These are phyloP conservation scores for Chaetomium olivaceum DNA, from an alignment of 2,329 filamentous ascomycete genomes.

Conservation along the genomic window DNA sequence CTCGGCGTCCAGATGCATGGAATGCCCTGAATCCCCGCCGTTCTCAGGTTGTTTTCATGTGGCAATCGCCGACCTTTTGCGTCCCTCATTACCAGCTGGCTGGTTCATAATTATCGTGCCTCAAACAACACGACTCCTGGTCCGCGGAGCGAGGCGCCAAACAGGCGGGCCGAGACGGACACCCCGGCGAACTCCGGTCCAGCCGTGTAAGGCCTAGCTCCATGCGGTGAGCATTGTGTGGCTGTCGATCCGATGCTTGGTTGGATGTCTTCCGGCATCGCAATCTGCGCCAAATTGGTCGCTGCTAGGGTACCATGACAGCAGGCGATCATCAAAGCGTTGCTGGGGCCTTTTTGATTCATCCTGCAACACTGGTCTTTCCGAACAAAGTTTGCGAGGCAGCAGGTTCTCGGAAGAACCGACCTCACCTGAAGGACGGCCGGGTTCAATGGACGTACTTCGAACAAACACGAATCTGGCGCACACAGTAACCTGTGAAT, in stretches of 20 bases:
- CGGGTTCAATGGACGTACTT: background rate
- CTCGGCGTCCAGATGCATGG: background rate
- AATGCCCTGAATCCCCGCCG: background rate
- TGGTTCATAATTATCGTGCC: background rate
- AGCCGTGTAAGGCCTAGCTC: background rate
- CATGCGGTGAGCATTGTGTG: background rate
- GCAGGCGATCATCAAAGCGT: background rate
- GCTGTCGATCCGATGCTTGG: slow-evolving; percentile 16
- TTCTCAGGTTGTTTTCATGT: background rate
- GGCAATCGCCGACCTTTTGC: background rate
- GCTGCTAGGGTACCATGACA: background rate
- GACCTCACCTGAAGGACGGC: background rate
- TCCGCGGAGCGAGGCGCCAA: background rate
- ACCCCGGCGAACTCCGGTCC: background rate
- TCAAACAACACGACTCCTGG: background rate
- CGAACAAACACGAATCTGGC: too few relatives aligned
- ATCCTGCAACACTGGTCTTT: background rate
- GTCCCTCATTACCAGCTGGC: background rate
- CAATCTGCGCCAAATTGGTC: slow-evolving; percentile 3
- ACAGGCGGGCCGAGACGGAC: background rate
- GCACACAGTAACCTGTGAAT: too few relatives aligned
- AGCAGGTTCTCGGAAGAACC: background rate
- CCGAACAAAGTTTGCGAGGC: background rate
- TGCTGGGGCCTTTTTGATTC: background rate
- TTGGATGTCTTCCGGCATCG: background rate